Evolutionary conservation across 257 asterid genomes (phyloP), one percentile per base, ranked within the genome.

Genomic region (Ligustrum vulgare): DNA sequence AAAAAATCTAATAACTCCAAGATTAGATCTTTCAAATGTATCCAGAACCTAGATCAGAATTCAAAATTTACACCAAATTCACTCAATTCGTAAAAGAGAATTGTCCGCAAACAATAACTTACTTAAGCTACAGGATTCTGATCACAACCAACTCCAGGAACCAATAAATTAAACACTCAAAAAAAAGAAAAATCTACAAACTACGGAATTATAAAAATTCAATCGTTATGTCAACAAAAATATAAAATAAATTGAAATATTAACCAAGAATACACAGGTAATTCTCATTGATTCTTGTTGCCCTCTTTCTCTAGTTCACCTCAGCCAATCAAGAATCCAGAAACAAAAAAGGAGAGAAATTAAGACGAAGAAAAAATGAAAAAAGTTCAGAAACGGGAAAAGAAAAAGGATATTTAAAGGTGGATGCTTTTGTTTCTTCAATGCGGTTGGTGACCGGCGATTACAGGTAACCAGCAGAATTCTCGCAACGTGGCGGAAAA

Each of bases 381-480:
- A 56, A 6, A 18, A 41, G 58, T 51, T 66, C 35, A 25, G 12
- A 25, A 66, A 23, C 28, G 13, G 41, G 45, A 20, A 67, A 51
- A 28, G 31, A 43, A 68, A 68, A 72, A 79, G 65, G 31, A 58
- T 58, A 58, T 58, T 1, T 36, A 36, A 36, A 39, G 2, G 75
- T 45, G 54, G 49, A 18, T 49, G 36, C 8, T 54, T 47, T 84
- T 78, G 82, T 41, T 74, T 81, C 71, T 75, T 80, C 77, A 79
- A 77, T 79, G 86, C 58, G 77, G 84, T 80, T 70, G 71, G 83
- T 63, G 77, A 79, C 82, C 74, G 86, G 77, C 72, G 79, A 86
- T 74, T 47, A 34, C 76, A 80, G 81, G 88, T 82, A 22, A 78
- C 76, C n/a, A 41, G 80, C 16, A 3, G 34, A 23, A 16, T 34